Conservation (phyloP, 805 yeast genomes). For the Wickerhamiella brachini region DNA sequence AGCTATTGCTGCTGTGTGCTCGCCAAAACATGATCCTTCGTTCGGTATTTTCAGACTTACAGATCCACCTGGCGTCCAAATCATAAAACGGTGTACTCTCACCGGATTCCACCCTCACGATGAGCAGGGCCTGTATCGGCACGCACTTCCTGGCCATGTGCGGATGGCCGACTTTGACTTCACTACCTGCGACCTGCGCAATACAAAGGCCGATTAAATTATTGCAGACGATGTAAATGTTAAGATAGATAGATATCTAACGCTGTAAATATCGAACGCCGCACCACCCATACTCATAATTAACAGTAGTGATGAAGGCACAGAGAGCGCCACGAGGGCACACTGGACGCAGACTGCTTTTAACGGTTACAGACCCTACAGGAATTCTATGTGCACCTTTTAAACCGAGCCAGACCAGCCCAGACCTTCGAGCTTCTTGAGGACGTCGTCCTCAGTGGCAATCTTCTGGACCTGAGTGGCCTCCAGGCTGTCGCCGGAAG, state of each 20-base stretch:
- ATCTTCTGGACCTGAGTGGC: slow-evolving; percentile 88
- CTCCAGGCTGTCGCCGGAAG: slow-evolving; percentile 71
- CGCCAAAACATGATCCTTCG: slow-evolving; percentile 37
- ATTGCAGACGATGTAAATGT: background rate
- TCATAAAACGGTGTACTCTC: slow-evolving; percentile 37
- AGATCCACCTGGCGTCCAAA: slow-evolving; percentile 50
- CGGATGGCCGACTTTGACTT: slow-evolving; percentile 9
- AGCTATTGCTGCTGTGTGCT: slow-evolving; percentile 52
- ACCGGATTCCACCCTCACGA: slow-evolving; percentile 52
- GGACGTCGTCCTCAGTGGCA: slow-evolving; percentile 68
- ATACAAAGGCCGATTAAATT: background rate
- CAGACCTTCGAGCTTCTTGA: slow-evolving; percentile 54
- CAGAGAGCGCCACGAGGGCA: too few species aligned
- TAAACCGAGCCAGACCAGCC: slow-evolving; percentile 46
- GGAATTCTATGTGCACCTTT: background rate
- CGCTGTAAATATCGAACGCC: too few species aligned
- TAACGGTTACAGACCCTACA: background rate
- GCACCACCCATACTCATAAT: too few species aligned
- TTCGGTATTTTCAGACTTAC: slow-evolving; percentile 48
- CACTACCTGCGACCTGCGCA: slow-evolving; percentile 35
- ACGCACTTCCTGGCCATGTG: slow-evolving; percentile 15
- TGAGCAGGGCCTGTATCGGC: slow-evolving; percentile 34
- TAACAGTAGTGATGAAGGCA: too few species aligned
- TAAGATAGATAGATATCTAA: too few species aligned
- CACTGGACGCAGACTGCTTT: background rate